Evolutionary conservation across 2,329 filamentous ascomycete species (phyloP), one percentile per base, ranked within the genome.

Genomic region (Venturia nashicola): DNA sequence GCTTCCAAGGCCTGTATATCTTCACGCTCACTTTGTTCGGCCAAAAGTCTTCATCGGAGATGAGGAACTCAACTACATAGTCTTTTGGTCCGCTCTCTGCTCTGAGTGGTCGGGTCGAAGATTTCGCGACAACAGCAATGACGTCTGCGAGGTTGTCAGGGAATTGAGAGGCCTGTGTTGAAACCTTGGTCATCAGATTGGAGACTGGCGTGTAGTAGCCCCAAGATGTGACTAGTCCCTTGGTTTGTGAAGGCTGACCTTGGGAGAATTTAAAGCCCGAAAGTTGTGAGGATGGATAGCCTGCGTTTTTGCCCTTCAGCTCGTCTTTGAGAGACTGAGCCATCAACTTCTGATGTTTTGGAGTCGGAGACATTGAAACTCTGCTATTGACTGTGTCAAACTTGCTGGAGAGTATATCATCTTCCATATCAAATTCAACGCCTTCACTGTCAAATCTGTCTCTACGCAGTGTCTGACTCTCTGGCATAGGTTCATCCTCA

Each of bases 151-250:
- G 65, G 3, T 73, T 70, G 51, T 76, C 72, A 48, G 66, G 68
- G 48, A 74, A 73, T 44, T 74, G 68, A 0, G 69, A 71, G 0
- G 68, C 70, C 44, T 70, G 70, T 62, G 71, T 71, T 66, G 80
- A 79, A 55, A 80, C 70, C 65, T 74, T 72, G 65, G 70, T 72
- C 14, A 69, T 55, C 2, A 80, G 70, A 43, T 74, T 71, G 51
- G 74, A 70, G 0, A 81, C 72, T 0, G 77, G 75, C 0, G 74
- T 76, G 70, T 79, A 80, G 71, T 80, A 81, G 5, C 74, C 71
- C n/a, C 76, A 67, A 0, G 72, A 67, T 0, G 78, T 79, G 1
- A 70, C 70, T 44, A 76, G 69, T 55, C 77, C 78, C 23, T 61
- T 59, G 14, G 36, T 18, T 39, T 59, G 59, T 39, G 48, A 54